Conservation (phyloP, 1,139 yeast genomes). For the Blastobotrys raffinosifermentans region DNA sequence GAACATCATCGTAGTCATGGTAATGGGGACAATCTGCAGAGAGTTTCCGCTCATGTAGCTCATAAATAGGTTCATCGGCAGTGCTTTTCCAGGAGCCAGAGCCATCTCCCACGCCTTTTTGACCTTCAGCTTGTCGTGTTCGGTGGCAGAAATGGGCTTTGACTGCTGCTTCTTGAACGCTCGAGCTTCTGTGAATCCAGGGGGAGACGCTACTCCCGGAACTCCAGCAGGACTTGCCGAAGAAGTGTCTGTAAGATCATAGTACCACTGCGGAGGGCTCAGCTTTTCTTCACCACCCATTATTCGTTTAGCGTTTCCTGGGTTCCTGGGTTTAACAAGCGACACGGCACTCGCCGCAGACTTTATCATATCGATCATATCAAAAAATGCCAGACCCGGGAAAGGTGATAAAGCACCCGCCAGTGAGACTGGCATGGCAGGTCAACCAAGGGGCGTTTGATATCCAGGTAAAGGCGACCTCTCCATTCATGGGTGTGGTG, state of each 20-base stretch:
- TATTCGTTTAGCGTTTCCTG: no score
- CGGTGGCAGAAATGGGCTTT: conserved; percentile 7
- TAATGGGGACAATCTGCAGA: conserved; percentile 81
- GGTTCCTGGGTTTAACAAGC: no score
- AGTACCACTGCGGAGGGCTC: conserved; percentile 25
- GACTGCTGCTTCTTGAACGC: conserved; percentile 10
- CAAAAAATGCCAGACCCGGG: background rate
- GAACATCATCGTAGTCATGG: conserved; percentile 83
- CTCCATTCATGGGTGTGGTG: conserved; percentile 31
- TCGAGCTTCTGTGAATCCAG: conserved; percentile 15
- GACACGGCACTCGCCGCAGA: no score
- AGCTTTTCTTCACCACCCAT: no score
- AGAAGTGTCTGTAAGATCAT: conserved; percentile 23
- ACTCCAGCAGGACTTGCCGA: conserved; percentile 16
- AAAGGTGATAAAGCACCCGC: conserved; percentile 1
- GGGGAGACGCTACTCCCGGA: conserved; percentile 14
- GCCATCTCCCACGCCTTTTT: conserved; percentile 85
- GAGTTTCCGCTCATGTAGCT: conserved; percentile 92
- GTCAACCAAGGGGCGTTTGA: conserved; percentile 6
- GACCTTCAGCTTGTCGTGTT: conserved; percentile 29
- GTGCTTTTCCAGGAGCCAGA: conserved; percentile 69
- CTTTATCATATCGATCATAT: conserved; percentile 1
- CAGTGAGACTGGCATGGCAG: background rate
- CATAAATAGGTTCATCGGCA: conserved; percentile 88
- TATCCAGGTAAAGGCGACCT: conserved; percentile 22